Evolutionary conservation across 2,329 filamentous ascomycete species (phyloP).

Genomic region (Colletotrichum musae): DNA sequence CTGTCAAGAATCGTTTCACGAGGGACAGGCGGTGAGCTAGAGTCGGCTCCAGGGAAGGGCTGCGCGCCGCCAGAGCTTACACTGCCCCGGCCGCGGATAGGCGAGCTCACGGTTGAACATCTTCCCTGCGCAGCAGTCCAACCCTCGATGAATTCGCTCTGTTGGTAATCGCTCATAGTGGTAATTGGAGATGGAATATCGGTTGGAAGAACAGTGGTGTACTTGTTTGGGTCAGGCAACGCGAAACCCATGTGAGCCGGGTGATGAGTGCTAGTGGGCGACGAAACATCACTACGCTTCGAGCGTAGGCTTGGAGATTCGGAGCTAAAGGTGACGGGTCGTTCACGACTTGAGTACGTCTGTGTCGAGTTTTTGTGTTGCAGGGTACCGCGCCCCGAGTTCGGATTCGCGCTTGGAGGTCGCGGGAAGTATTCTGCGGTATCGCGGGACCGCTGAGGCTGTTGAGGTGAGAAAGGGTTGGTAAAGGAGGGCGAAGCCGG

Average conservation of each 20-base stretch:
- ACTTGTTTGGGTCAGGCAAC: conserved; percentile 60
- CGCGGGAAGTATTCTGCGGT: conserved; percentile 58
- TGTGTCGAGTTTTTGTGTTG: conserved; percentile 65
- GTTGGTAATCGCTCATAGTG: conserved; percentile 66
- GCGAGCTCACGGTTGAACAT: conserved; percentile 71
- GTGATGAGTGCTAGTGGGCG: conserved; percentile 66
- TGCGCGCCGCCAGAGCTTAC: conserved; percentile 65
- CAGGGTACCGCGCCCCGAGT: conserved; percentile 53
- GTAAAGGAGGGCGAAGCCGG: conserved; percentile 68
- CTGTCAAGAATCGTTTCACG: conserved; percentile 78
- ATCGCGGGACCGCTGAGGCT: conserved; percentile 52
- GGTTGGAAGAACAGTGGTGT: conserved; percentile 64
- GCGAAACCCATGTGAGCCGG: conserved; percentile 56
- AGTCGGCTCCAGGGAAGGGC: conserved; percentile 53
- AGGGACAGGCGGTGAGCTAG: conserved; percentile 66
- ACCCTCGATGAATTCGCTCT: conserved; percentile 71
- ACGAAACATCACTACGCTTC: conserved; percentile 74
- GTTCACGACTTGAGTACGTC: conserved; percentile 63
- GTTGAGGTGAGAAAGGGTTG: conserved; percentile 64
- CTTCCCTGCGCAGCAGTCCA: conserved; percentile 73
- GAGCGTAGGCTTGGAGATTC: conserved; percentile 74
- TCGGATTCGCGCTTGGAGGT: conserved; percentile 60
- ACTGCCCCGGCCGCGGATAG: conserved; percentile 68
- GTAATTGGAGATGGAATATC: conserved; percentile 70
- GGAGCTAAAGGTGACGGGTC: conserved; percentile 67